Evolutionary conservation across 2,329 filamentous ascomycete genomes (phyloP).

Genomic region (Botrytis cinerea): DNA sequence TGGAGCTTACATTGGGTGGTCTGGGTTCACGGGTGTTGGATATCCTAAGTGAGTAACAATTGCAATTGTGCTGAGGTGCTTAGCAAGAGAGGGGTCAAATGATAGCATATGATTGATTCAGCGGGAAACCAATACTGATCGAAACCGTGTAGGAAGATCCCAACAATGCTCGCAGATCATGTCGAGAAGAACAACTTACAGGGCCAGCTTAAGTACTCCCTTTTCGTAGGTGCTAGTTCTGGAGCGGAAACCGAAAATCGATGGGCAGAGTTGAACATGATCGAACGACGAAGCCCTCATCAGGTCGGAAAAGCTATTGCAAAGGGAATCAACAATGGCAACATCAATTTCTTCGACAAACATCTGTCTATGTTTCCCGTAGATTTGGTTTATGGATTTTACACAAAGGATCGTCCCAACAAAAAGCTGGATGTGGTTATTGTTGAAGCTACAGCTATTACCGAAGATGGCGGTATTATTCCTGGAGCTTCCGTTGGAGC

Average conservation of each 20-base stretch:
- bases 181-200: conserved; percentile 85
- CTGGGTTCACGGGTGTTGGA: conserved; percentile 85
- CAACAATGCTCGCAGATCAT: conserved; percentile 81
- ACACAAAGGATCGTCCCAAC: conserved; percentile 72
- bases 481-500: conserved; percentile 85
- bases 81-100: not conserved
- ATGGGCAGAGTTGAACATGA: conserved; percentile 90
- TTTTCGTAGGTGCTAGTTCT: conserved; percentile 88
- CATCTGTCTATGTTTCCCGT: conserved; percentile 90
- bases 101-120: not conserved
- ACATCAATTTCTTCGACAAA: conserved; percentile 93
- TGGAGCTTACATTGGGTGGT: conserved; percentile 87
- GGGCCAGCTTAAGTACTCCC: conserved; percentile 79
- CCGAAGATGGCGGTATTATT: conserved; percentile 85
- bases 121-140: conserved; percentile 12
- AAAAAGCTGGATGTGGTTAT: conserved; percentile 76
- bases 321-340: conserved; percentile 85
- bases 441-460: conserved; percentile 83
- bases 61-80: not conserved
- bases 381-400: conserved; percentile 83
- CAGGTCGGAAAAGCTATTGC: conserved; percentile 89
- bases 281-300: conserved; percentile 79
- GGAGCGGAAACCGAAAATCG: conserved; percentile 85
- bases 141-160: conserved; percentile 65
- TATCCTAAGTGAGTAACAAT: conserved; percentile 71